Evolutionary conservation across 2,329 filamentous ascomycete species (phyloP).

Genomic region (Seiridium unicorne): DNA sequence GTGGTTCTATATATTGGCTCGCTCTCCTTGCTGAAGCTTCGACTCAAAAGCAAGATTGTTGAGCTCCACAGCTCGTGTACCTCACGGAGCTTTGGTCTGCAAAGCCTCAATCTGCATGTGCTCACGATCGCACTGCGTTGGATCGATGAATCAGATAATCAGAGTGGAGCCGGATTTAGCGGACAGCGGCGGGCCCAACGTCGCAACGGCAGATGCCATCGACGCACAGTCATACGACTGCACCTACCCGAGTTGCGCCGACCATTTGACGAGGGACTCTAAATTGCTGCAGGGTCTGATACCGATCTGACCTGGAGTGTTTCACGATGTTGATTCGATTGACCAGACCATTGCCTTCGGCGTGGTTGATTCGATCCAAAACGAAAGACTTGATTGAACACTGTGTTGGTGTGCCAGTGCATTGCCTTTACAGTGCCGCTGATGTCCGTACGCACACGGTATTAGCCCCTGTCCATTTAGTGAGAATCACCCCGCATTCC

Average conservation of each 20-base stretch:
- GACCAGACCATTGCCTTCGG: too few species aligned
- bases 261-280: too few species aligned
- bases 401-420: background rate
- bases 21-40: background rate
- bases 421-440: background rate
- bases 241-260: background rate
- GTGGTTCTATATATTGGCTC: background rate
- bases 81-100: background rate
- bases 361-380: too few species aligned
- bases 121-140: background rate
- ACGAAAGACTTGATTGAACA: background rate
- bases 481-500: constrained; percentile 8
- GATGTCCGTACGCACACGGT: background rate
- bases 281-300: too few species aligned
- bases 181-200: background rate
- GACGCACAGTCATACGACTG: constrained; percentile 2
- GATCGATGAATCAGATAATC: constrained; percentile 4
- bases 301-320: too few species aligned
- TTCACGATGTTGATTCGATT: too few species aligned
- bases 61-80: background rate
- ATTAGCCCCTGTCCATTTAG: background rate
- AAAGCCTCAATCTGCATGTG: background rate
- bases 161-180: constrained; percentile 1
- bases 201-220: background rate
- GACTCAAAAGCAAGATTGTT: background rate